Evolutionary conservation across 2,329 filamentous ascomycete genomes (phyloP).

Genomic region (Nakataea oryzae): DNA sequence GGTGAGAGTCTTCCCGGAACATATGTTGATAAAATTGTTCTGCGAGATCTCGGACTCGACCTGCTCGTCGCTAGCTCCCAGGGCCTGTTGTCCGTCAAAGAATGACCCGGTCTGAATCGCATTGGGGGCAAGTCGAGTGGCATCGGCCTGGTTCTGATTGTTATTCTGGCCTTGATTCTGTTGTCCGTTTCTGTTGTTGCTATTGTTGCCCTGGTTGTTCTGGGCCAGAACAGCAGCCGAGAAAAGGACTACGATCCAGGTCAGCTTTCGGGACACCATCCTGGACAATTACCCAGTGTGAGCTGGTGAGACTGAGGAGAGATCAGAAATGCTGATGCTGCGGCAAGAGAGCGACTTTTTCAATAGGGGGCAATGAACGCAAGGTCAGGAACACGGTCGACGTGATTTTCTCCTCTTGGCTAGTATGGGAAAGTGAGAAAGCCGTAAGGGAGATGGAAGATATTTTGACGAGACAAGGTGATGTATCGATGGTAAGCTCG

Average conservation of each 20-base stretch:
- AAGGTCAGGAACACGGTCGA: slow-evolving; percentile 19
- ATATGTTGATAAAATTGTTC: slow-evolving; percentile 56
- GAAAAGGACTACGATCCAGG: slow-evolving; percentile 16
- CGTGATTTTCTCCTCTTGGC: slow-evolving; percentile 19
- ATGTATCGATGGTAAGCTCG: background rate
- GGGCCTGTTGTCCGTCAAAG: slow-evolving; percentile 19
- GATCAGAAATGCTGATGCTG: slow-evolving; percentile 1
- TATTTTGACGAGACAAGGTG: background rate
- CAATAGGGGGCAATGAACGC: slow-evolving; percentile 9
- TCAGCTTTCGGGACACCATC: slow-evolving; percentile 17
- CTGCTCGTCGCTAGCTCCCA: slow-evolving; percentile 19
- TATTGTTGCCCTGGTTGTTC: slow-evolving; percentile 7
- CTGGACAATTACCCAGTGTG: slow-evolving; percentile 7
- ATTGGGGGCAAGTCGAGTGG: slow-evolving; percentile 13
- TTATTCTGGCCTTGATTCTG: slow-evolving; percentile 5
- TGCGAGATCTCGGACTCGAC: slow-evolving; percentile 15
- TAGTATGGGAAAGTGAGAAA: slow-evolving; percentile 13
- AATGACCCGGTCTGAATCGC: slow-evolving; percentile 23
- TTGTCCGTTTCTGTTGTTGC: slow-evolving; percentile 5
- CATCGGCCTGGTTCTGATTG: slow-evolving; percentile 11
- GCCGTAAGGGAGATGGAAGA: slow-evolving; percentile 2
- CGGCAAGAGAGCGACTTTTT: background rate
- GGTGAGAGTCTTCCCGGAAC: slow-evolving; percentile 40
- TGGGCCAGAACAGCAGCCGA: slow-evolving; percentile 14
- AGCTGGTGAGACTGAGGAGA: slow-evolving; percentile 5